Conservation (phyloP, 2,329 filamentous ascomycete genomes). For the Orbilia ellipsospora region DNA sequence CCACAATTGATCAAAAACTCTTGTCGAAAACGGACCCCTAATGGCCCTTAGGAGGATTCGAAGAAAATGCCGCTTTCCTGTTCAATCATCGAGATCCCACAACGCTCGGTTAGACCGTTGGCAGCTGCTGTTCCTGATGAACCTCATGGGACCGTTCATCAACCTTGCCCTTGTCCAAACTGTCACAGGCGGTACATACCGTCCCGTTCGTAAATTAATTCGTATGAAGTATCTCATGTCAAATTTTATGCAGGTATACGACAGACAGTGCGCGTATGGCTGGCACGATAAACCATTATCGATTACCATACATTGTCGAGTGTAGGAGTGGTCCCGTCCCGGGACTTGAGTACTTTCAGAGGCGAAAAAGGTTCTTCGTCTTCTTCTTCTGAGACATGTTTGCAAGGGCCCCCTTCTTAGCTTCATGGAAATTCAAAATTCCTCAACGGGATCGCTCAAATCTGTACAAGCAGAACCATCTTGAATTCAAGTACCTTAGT, state of each 20-base stretch:
- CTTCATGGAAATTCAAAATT: neutral
- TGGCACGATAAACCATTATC: neutral
- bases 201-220: neutral
- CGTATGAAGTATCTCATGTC: neutral
- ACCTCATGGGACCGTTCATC: neutral
- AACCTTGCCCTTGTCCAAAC: neutral
- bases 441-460: no score
- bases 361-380: neutral
- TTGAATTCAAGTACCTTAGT: neutral
- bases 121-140: constrained; percentile 40
- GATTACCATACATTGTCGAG: neutral
- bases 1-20: no score
- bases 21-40: neutral
- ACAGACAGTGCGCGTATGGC: neutral
- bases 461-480: no score
- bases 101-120: constrained; percentile 3
- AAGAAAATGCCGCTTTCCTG: constrained; percentile 31
- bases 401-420: neutral
- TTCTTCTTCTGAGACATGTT: constrained; percentile 10
- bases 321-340: neutral
- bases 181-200: constrained; percentile 5
- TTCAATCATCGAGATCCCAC: constrained; percentile 12
- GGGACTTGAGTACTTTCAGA: neutral
- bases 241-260: constrained; percentile 19
- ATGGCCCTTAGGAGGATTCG: neutral